These are phyloP conservation scores for Leccinum boreale DNA, from an alignment of 768 basidiomycete species.

Conservation along the genomic window DNA sequence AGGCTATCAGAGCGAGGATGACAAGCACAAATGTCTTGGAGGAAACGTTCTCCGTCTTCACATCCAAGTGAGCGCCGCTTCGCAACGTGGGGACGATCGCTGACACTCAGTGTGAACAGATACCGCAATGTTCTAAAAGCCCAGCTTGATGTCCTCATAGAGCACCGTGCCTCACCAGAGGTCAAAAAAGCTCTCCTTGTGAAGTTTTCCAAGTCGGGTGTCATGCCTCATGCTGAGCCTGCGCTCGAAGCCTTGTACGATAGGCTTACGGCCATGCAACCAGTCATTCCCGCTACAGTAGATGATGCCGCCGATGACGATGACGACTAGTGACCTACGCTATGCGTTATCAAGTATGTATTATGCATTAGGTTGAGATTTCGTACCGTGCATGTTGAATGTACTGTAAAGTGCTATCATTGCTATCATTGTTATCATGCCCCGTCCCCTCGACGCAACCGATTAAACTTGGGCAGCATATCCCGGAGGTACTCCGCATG, in stretches of 20 bases:
- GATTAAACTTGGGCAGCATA: constrained; percentile 87
- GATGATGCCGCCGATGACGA: no score
- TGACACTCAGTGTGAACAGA: constrained; percentile 7
- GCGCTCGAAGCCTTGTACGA: constrained; percentile 19
- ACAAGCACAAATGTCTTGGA: constrained; percentile 17
- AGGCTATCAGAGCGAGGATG: constrained; percentile 18
- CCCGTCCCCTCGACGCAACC: constrained; percentile 60
- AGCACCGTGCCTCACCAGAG: constrained; percentile 2
- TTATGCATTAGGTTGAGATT: neutral
- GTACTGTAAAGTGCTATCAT: no score
- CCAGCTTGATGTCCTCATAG: constrained; percentile 16
- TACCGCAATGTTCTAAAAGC: constrained; percentile 13
- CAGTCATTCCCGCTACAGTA: neutral
- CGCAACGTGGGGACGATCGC: neutral
- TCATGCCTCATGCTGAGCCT: constrained; percentile 9
- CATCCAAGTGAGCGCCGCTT: constrained; percentile 17
- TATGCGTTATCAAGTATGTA: neutral
- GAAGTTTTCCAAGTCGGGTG: neutral
- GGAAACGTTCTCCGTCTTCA: constrained; percentile 27
- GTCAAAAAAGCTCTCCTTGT: constrained; percentile 16
- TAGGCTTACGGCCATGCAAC: neutral
- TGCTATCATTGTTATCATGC: constrained; percentile 23
- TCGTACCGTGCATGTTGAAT: no score
- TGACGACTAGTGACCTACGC: neutral
- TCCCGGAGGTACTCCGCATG: constrained; percentile 91